These are phyloP conservation scores for Marchantia paleacea DNA, from an alignment of 225 moss, liverwort and hornwort species.

Conservation along the genomic window DNA sequence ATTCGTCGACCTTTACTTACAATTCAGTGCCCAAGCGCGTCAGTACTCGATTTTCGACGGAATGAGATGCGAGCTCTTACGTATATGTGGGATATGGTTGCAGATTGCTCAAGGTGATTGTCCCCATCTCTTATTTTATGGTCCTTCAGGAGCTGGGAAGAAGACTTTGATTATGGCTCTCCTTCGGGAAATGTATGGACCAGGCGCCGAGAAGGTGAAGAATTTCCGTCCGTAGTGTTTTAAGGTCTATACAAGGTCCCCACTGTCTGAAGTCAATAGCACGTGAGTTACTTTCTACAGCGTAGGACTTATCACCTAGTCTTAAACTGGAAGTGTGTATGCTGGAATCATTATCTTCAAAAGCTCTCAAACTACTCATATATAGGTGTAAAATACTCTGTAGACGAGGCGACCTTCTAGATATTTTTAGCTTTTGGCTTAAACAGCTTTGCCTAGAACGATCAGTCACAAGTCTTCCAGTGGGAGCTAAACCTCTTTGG, in stretches of 20 bases:
- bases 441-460: too few species aligned
- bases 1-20: not conserved
- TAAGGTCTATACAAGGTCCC: not conserved
- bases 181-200: slow-evolving; percentile 77
- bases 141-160: slow-evolving; percentile 81
- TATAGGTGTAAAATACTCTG: too few species aligned
- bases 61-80: not conserved
- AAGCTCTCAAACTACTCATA: too few species aligned
- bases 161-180: slow-evolving; percentile 87
- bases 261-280: not conserved
- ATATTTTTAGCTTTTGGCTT: too few species aligned
- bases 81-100: not conserved
- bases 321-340: not conserved
- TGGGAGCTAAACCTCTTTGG: too few species aligned
- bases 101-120: slow-evolving; percentile 88
- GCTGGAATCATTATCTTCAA: not conserved
- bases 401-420: too few species aligned
- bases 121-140: slow-evolving; percentile 80
- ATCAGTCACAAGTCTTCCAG: too few species aligned
- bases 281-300: not conserved
- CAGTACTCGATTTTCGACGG: not conserved
- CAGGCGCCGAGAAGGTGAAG: slow-evolving; percentile 77
- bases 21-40: not conserved
- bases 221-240: not conserved
- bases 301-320: not conserved